Base-by-base conservation (phyloP, 441 rosid species). In the California macrophylla region DNA sequence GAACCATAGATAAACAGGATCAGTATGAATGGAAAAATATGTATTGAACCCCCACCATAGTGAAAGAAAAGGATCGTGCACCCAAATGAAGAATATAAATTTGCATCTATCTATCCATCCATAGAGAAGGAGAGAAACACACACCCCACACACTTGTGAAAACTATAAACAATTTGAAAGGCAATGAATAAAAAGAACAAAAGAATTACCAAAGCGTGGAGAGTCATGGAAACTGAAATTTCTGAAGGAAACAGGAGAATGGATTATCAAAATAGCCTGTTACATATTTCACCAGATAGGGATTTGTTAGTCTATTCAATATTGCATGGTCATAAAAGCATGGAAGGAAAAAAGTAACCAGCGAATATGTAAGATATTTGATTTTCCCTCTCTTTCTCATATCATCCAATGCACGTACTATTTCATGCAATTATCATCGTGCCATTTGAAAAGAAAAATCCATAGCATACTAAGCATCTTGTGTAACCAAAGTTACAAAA, bases 191-290 rank as follows among this genome's bases (percentile, higher is more conserved):
- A n/a, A 47, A 72, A 68, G 63, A 66, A 67, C 67, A 71, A 70
- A 79, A 78, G 40, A 73, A 78, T 85, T 87, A 92, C 99, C 96
- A 78, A 94, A 86, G 72, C 80, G 85, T 63, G 85, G 75, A 69
- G 84, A 75, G 75, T 87, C 88, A 69, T 77, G 75, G 74, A 82
- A 72, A 77, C 73, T 85, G 85, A 92, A 92, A 76, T 84, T 86
- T 77, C 96, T 47, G 54, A 47, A 47, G 54, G 20, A 15, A n/a
- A 47, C 54, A 47, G 54, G 54, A 16, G n/a, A 20, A 72, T 92
- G 99, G 25, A 92, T 79, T 71, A 92, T 84, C 82, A 94, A 79
- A 78, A 92, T 82, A 75, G 87, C 99, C 99, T 94, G 93, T 73
- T n/a, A 47, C 54, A 47, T 47, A 4, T n/a, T 47, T 25, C 74